Evolutionary conservation across 768 basidiomycete genomes (phyloP).

Genomic region (Rhodotorula kratochvilovae): DNA sequence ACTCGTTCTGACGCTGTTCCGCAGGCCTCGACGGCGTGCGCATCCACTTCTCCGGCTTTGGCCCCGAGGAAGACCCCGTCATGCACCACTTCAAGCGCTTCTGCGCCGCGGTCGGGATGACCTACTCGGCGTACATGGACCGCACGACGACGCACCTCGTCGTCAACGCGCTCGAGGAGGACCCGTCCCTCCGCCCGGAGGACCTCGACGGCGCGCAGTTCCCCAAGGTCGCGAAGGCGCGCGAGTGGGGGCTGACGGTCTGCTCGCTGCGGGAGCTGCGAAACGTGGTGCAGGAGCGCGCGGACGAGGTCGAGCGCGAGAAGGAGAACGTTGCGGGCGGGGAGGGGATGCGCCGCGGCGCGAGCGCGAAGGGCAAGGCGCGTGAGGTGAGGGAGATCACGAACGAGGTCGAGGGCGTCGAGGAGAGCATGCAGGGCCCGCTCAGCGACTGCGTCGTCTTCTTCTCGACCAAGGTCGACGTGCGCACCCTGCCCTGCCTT

Average conservation of each 20-base stretch:
- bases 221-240: conserved; percentile 12
- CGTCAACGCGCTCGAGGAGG: background rate
- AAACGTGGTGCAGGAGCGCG: background rate
- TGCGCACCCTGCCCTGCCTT: background rate
- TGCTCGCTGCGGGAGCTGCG: conserved; percentile 13
- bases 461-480: conserved; percentile 22
- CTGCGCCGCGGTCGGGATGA: conserved; percentile 12
- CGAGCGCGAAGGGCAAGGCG: background rate
- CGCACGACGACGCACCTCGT: conserved; percentile 23
- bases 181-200: background rate
- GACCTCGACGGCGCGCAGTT: background rate
- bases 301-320: background rate
- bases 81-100: conserved; percentile 18
- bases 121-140: background rate
- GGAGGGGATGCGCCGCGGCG: background rate
- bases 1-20: background rate
- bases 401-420: conserved; percentile 5
- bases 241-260: conserved; percentile 12
- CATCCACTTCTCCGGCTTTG: conserved; percentile 18
- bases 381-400: conserved; percentile 5
- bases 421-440: background rate
- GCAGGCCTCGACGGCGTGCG: background rate
- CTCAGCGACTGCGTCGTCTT: conserved; percentile 22
- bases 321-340: background rate
- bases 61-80: background rate